Conservation (phyloP, 331 rosid genomes). For the Pyracantha coccinea region DNA sequence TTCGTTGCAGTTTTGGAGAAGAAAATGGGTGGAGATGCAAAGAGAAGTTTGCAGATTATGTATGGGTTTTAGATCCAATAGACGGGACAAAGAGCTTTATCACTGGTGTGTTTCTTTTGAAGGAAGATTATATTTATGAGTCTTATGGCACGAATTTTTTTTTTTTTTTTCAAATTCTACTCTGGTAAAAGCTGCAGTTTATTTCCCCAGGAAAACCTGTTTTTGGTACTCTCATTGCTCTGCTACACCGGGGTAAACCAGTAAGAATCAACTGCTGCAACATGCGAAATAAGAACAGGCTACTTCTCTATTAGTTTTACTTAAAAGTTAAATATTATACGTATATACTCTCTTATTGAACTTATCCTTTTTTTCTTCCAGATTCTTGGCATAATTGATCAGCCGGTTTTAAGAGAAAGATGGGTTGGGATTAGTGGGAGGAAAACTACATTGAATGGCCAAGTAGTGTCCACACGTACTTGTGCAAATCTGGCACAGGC, state of each 20-base stretch:
- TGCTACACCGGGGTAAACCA: slow-evolving; percentile 62
- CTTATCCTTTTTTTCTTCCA: slow-evolving; percentile 8
- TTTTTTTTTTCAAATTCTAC: not conserved
- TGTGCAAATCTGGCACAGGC: slow-evolving; percentile 69
- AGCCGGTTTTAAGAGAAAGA: slow-evolving; percentile 85
- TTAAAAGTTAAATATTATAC: too few relatives aligned
- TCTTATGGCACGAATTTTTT: not conserved
- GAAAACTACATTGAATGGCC: slow-evolving; percentile 64
- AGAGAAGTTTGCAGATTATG: slow-evolving; percentile 61
- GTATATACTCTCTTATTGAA: not conserved
- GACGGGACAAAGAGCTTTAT: slow-evolving; percentile 96
- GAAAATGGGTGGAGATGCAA: slow-evolving; percentile 91
- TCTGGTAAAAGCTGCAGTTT: not conserved
- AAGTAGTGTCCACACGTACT: slow-evolving; percentile 62
- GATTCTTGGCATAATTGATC: slow-evolving; percentile 94
- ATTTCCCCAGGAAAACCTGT: slow-evolving; percentile 73
- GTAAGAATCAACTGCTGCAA: slow-evolving; percentile 40
- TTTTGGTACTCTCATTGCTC: slow-evolving; percentile 88
- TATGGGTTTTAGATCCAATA: slow-evolving; percentile 95
- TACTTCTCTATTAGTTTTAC: not conserved
- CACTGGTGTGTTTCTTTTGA: slow-evolving; percentile 43
- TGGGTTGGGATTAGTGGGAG: slow-evolving; percentile 83
- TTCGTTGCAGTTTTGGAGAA: slow-evolving; percentile 71
- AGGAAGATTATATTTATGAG: not conserved
- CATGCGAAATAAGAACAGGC: slow-evolving; percentile 1